Conservation (phyloP, 805 yeast genomes). For the Lachancea sp. region DNA sequence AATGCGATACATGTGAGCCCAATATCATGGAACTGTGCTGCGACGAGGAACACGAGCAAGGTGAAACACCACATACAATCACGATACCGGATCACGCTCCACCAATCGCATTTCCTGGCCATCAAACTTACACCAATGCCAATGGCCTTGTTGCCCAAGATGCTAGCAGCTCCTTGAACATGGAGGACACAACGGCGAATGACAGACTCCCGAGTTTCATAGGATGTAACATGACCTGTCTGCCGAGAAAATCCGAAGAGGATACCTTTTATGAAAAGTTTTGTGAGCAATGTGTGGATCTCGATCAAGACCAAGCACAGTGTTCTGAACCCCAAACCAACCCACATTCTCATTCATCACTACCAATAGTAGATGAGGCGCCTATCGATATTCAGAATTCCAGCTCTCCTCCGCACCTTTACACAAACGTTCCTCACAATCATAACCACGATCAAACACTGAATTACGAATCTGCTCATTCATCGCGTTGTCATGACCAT, state of each 20-base stretch:
- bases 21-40: conserved; percentile 39
- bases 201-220: conserved; percentile 11
- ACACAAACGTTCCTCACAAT: neutral
- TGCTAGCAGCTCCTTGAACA: neutral
- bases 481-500: conserved; percentile 12
- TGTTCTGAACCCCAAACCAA: neutral
- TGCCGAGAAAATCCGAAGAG: conserved; percentile 8
- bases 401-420: too few relatives aligned
- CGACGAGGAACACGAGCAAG: conserved; percentile 29
- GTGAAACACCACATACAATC: neutral
- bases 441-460: neutral
- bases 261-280: conserved; percentile 15
- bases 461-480: neutral
- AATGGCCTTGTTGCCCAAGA: neutral
- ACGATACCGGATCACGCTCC: neutral
- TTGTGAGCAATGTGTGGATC: conserved; percentile 11
- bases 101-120: too few relatives aligned
- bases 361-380: too few relatives aligned
- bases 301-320: conserved; percentile 7
- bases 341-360: neutral
- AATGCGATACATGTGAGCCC: conserved; percentile 28
- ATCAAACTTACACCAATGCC: neutral
- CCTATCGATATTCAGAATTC: too few relatives aligned
- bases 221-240: conserved; percentile 28
- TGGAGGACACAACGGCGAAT: neutral